These are phyloP conservation scores for Sporothrix pseudoabietina DNA, from an alignment of 2,329 filamentous ascomycete species.

Conservation along the genomic window DNA sequence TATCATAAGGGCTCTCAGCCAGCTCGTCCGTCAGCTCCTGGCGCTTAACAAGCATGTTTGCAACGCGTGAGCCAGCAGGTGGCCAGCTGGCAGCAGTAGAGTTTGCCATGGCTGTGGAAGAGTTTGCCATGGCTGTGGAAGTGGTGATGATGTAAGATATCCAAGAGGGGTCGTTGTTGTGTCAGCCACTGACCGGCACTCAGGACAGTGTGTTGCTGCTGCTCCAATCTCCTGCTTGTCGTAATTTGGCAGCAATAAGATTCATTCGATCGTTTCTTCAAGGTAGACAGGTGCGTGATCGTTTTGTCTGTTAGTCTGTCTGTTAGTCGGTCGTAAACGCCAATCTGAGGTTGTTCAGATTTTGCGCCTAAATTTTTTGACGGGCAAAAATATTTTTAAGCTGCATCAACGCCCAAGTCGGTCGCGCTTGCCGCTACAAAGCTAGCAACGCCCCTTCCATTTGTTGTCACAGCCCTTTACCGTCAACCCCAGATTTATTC, in stretches of 20 bases:
- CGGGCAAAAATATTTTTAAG: constrained; percentile 16
- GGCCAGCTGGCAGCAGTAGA: neutral
- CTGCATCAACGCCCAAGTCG: neutral
- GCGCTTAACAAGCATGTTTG: constrained; percentile 56
- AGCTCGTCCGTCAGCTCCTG: constrained; percentile 60
- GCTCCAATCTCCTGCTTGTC: too few species aligned
- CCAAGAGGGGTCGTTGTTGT: neutral
- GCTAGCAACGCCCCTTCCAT: neutral
- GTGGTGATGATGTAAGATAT: neutral
- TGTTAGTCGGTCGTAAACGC: neutral
- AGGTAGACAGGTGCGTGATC: neutral
- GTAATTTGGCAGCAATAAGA: neutral
- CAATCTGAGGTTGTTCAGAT: neutral
- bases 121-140: neutral
- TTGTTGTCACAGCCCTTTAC: neutral
- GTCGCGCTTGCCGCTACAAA: neutral
- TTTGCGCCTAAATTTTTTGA: constrained; percentile 4
- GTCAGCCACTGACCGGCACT: neutral
- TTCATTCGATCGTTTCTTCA: neutral
- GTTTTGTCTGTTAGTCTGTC: neutral
- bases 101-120: neutral
- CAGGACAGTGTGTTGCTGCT: neutral
- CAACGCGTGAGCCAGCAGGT: constrained; percentile 34
- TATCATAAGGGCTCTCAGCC: constrained; percentile 58
- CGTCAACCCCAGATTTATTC: too few species aligned